Evolutionary conservation across 164 flowering plant genomes (phyloP).

Genomic region (Annona squamosa): DNA sequence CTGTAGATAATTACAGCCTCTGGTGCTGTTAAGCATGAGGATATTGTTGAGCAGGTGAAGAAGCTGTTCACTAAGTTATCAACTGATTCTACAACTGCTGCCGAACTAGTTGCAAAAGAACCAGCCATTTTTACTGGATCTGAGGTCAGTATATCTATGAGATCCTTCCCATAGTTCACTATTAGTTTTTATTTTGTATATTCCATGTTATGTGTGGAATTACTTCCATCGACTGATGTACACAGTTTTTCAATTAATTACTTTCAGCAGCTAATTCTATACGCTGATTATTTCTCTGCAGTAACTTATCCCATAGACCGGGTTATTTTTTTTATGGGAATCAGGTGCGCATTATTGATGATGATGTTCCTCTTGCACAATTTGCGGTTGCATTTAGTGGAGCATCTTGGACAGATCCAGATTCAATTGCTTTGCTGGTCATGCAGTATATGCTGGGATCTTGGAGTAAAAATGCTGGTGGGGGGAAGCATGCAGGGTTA

Average conservation of each 20-base stretch:
- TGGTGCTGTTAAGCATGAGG: constrained; percentile 95
- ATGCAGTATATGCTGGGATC: constrained; percentile 95
- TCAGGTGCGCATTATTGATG: constrained; percentile 88
- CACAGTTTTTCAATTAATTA: no score
- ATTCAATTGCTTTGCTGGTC: constrained; percentile 93
- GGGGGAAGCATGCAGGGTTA: constrained; percentile 97
- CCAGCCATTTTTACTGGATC: constrained; percentile 94
- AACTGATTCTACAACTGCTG: constrained; percentile 63
- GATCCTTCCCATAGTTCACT: neutral
- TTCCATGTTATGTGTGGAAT: neutral
- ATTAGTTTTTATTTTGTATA: no score
- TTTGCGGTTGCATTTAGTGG: constrained; percentile 95
- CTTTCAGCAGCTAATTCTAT: no score
- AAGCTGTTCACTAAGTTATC: constrained; percentile 76
- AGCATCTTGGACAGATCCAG: constrained; percentile 98
- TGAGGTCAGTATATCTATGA: constrained; percentile 48
- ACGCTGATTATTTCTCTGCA: no score
- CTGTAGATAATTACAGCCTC: constrained; percentile 80
- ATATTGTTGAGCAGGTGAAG: constrained; percentile 79
- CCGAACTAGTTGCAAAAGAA: constrained; percentile 64
- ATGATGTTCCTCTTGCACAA: constrained; percentile 85
- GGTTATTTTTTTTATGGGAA: neutral
- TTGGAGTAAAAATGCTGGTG: constrained; percentile 71
- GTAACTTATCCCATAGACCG: neutral
- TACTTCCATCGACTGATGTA: no score